Evolutionary conservation across 2,329 filamentous ascomycete genomes (phyloP), one percentile per base, ranked within the genome.

Genomic region (Beauveria scarabaeidicola): DNA sequence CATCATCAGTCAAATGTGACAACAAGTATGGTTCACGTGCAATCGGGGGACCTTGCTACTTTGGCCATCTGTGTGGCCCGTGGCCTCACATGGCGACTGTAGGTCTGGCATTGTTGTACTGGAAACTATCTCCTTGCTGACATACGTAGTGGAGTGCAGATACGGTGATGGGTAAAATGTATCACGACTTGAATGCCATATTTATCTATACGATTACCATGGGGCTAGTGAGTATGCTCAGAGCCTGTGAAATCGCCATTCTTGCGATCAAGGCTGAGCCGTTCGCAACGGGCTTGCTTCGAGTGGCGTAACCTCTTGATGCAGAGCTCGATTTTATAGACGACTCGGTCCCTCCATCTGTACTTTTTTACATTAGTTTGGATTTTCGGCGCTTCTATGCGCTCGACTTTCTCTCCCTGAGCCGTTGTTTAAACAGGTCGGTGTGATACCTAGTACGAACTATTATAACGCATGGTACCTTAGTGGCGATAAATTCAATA

Each of bases 11-110:
- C 78, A 29, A 89, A 85, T 61, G 90, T 91, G 87, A 81, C 91
- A 51, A 93, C 91, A 10, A 90, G 86, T 65, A 96, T 94, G 90
- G 83, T 97, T 52, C 93, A 97, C 75, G 87, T 87, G 69, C 92
- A 97, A 73, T 97, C n/a, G 93, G 93, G 93, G 93, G 27, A 86
- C 85, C 67, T 81, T 97, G 65, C 81, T 97, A 57, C 81, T 90
- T 51, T 91, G 87, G 27, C 92, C 91, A 58, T 87, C 91, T 0
- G 79, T 0, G 79, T 95, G 61, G 86, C 91, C 25, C 85, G 93
- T 51, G 85, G 80, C 1, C 75, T 90, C 59, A 96, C 74, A 96
- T 97, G 89, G 81, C 89, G 62, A 96, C 91, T 70, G 87, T 89
- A 77, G 78, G 86, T 83, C 15, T 40, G 13, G 29, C 23, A 15